Evolutionary conservation across 805 yeast genomes (phyloP).

Genomic region (Torulaspora maleeae): DNA sequence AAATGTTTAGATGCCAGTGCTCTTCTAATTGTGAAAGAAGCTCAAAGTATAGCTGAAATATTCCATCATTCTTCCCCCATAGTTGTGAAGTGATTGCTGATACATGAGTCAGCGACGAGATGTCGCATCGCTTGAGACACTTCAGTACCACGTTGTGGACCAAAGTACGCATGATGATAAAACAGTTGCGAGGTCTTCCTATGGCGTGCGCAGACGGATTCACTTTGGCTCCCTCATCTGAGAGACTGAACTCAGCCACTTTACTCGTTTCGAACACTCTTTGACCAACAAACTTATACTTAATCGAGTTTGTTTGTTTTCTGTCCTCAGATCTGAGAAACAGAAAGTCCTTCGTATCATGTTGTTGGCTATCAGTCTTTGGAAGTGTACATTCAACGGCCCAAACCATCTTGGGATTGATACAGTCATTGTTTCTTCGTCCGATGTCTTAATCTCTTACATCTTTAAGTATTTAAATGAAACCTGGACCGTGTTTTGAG

Average conservation of each 20-base stretch:
- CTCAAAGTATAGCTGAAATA: slow-evolving; percentile 21
- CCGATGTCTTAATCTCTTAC: not conserved
- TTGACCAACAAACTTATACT: slow-evolving; percentile 12
- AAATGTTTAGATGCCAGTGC: no score
- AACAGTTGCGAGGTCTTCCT: slow-evolving; percentile 15
- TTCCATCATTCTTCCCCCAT: slow-evolving; percentile 17
- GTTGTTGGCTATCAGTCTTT: not conserved
- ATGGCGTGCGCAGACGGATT: not conserved
- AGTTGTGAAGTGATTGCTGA: slow-evolving; percentile 18
- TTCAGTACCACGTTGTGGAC: slow-evolving; percentile 9
- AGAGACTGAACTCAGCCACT: slow-evolving; percentile 9
- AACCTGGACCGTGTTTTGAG: slow-evolving; percentile 1
- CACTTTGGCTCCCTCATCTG: slow-evolving; percentile 1
- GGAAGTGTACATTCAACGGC: slow-evolving; percentile 9
- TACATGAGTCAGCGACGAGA: slow-evolving; percentile 9
- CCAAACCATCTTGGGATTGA: slow-evolving; percentile 1
- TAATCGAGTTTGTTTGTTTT: slow-evolving; percentile 2
- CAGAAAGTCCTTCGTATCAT: slow-evolving; percentile 5
- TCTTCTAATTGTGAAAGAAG: slow-evolving; percentile 15
- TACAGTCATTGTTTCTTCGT: not conserved
- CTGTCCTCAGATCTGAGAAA: slow-evolving; percentile 8
- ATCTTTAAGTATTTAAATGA: not conserved
- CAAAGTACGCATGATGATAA: slow-evolving; percentile 16
- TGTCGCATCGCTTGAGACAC: slow-evolving; percentile 2
- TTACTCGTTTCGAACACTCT: slow-evolving; percentile 8